phyloP scores from a whole-genome alignment of 495 filamentous ascomycete species.

The Aspergillus diversus region DNA sequence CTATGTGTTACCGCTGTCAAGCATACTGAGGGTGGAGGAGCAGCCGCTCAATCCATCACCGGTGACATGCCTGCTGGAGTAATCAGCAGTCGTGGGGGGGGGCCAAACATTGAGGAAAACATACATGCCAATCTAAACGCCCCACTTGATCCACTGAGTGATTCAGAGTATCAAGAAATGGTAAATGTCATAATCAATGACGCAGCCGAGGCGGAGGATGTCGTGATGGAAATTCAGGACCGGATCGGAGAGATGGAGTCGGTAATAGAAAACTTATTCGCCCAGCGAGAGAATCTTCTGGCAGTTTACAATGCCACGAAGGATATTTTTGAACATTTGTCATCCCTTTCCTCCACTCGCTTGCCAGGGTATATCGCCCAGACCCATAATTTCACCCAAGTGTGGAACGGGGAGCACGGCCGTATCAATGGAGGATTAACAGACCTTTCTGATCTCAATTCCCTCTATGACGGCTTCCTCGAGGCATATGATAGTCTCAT shows the following conservation, averaged over 20 bases:
- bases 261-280: constrained; percentile 55
- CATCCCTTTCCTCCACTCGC: constrained; percentile 62
- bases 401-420: constrained; percentile 76
- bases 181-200: constrained; percentile 81
- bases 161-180: constrained; percentile 80
- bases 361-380: constrained; percentile 70
- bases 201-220: constrained; percentile 85
- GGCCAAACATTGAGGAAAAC: constrained; percentile 62
- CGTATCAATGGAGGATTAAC: constrained; percentile 66
- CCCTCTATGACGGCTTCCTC: constrained; percentile 83
- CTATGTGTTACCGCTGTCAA: constrained; percentile 90
- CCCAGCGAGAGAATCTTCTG: constrained; percentile 53
- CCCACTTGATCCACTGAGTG: constrained; percentile 69
- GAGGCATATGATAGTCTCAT: constrained; percentile 82
- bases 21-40: constrained; percentile 86
- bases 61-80: constrained; percentile 65
- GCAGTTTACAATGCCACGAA: constrained; percentile 56
- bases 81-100: constrained; percentile 49
- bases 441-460: constrained; percentile 72
- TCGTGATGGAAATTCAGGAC: constrained; percentile 80
- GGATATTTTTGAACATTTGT: constrained; percentile 66
- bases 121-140: constrained; percentile 53
- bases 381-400: constrained; percentile 67
- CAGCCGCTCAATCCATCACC: constrained; percentile 64
- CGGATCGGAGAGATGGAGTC: constrained; percentile 76